A percentile compares a stretch with the other conserved stretches of the same genome.
phyloP scores from a whole-genome alignment of 306 rosid species.

The Erythrophleum fordii region DNA sequence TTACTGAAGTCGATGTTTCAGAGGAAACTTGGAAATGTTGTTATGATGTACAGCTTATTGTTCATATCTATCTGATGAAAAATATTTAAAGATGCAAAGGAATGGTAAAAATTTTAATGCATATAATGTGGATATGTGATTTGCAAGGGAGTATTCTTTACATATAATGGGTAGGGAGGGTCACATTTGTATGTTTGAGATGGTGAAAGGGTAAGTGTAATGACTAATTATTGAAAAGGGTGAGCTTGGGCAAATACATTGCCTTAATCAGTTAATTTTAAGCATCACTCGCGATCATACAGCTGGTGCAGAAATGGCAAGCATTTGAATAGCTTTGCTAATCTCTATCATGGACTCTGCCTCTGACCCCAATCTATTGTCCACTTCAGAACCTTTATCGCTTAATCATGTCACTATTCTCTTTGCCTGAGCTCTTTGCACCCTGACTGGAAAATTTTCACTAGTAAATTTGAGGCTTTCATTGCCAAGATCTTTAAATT shows the following conservation, averaged over 20 bases:
- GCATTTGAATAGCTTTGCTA: neutral
- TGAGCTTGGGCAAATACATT: neutral
- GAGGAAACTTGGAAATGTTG: constrained; percentile 5
- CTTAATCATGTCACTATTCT: neutral
- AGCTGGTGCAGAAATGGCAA: neutral
- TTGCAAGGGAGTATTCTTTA: neutral
- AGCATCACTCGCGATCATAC: neutral
- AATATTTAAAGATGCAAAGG: neutral
- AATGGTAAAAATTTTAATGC: neutral
- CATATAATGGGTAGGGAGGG: neutral
- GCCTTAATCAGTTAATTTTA: neutral
- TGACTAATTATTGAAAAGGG: neutral
- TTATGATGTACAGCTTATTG: neutral
- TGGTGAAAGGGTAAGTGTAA: neutral
- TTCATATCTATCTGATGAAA: constrained; percentile 2
- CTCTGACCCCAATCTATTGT: neutral
- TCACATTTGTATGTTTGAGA: neutral
- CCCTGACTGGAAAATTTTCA: neutral
- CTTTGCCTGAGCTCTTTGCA: neutral
- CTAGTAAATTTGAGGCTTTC: neutral
- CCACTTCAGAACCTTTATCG: neutral
- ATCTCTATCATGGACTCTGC: neutral
- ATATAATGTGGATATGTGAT: neutral
- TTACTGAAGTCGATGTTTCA: constrained; percentile 1
- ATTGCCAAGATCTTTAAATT: neutral